Evolutionary conservation across 352 stramenopile genomes (phyloP).

Genomic region (Pythium dissotocum): DNA sequence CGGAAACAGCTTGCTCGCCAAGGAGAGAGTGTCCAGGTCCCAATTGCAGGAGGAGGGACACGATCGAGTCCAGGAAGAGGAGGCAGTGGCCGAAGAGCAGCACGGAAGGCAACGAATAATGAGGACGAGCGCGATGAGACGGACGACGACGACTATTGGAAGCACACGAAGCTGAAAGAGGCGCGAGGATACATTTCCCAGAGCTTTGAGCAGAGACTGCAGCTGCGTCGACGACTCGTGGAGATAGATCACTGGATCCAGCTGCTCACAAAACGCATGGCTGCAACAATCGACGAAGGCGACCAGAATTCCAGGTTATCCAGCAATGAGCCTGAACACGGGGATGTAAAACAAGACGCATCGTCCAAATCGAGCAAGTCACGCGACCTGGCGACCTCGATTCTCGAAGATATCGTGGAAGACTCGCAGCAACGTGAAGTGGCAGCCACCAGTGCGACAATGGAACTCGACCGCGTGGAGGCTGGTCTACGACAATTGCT

Average conservation of each 20-base stretch:
- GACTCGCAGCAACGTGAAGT: conserved; percentile 6
- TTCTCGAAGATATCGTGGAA: conserved; percentile 20
- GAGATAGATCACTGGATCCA: conserved; percentile 59
- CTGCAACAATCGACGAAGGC: neutral
- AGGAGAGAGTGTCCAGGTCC: neutral
- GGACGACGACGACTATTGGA: conserved; percentile 16
- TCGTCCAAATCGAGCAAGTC: neutral
- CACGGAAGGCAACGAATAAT: neutral
- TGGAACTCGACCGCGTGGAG: conserved; percentile 7
- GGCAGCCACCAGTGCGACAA: neutral
- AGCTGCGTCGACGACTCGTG: conserved; percentile 70
- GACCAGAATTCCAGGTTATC: neutral
- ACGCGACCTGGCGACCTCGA: conserved; percentile 14
- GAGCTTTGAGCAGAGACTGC: conserved; percentile 87
- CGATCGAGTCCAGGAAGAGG: conserved; percentile 7
- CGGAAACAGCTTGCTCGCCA: conserved; percentile 57
- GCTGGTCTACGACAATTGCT: conserved; percentile 14
- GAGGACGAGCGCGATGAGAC: neutral
- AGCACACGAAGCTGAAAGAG: conserved; percentile 26
- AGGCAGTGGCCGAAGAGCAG: conserved; percentile 1
- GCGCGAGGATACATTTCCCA: conserved; percentile 55
- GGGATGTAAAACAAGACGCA: neutral
- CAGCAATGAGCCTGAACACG: neutral
- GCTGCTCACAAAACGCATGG: conserved; percentile 6
- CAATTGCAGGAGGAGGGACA: neutral